These are phyloP conservation scores for Globisporangium acanthophoron DNA, from an alignment of 352 stramenopile genomes.

Conservation along the genomic window DNA sequence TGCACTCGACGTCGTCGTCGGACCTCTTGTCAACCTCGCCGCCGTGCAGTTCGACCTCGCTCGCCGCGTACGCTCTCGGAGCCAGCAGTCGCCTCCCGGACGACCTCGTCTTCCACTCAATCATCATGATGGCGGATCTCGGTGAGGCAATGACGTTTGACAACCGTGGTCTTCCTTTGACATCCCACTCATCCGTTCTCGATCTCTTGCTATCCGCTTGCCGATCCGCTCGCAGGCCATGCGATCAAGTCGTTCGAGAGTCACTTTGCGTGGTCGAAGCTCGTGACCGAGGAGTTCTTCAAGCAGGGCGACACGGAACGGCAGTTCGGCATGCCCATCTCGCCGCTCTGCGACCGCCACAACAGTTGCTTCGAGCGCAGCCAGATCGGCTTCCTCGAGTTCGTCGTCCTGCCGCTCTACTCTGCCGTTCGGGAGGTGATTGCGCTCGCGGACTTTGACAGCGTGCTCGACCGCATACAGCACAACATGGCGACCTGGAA, in stretches of 20 bases:
- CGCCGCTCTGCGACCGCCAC: slow-evolving; percentile 55
- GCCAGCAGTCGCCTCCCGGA: slow-evolving; percentile 22
- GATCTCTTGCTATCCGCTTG: not conserved
- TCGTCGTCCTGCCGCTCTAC: slow-evolving; percentile 69
- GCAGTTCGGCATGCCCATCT: slow-evolving; percentile 49
- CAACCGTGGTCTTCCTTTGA: not conserved
- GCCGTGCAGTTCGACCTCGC: not conserved
- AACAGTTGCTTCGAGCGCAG: slow-evolving; percentile 52
- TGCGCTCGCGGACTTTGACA: slow-evolving; percentile 35
- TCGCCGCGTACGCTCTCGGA: not conserved
- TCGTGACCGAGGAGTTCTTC: slow-evolving; percentile 66
- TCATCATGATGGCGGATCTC: slow-evolving; percentile 77
- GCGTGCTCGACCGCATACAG: slow-evolving; percentile 37
- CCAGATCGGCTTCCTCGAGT: slow-evolving; percentile 71
- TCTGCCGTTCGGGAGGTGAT: slow-evolving; percentile 41
- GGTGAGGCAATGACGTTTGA: slow-evolving; percentile 9
- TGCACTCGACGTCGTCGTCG: slow-evolving; percentile 26
- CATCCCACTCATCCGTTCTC: not conserved
- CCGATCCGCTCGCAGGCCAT: slow-evolving; percentile 18
- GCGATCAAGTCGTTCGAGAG: slow-evolving; percentile 55
- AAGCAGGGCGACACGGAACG: slow-evolving; percentile 56
- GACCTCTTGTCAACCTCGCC: slow-evolving; percentile 15
- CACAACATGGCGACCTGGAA: slow-evolving; percentile 48
- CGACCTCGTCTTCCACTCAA: slow-evolving; percentile 53
- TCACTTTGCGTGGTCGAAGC: slow-evolving; percentile 56